phyloP scores from a whole-genome alignment of 345 rosid species.

The Populus tremula region DNA sequence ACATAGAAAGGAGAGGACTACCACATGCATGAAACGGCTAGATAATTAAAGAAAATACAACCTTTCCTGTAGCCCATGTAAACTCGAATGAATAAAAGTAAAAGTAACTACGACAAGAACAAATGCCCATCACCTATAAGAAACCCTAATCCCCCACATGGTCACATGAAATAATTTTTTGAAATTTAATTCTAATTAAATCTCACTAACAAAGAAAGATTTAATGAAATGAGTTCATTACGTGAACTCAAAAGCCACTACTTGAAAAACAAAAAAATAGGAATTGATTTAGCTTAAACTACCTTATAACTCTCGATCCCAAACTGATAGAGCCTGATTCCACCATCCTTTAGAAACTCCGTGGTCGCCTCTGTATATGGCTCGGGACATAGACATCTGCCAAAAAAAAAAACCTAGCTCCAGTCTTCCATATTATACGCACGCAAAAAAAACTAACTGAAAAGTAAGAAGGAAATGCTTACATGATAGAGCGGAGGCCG shows the following conservation, averaged over 20 bases:
- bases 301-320: constrained; percentile 94
- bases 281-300: not conserved
- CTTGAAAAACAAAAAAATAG: not conserved
- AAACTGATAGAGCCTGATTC: constrained; percentile 78
- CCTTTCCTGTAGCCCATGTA: no score
- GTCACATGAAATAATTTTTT: not conserved
- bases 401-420: constrained; percentile 3
- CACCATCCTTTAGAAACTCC: constrained; percentile 76
- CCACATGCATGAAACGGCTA: not conserved
- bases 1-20: not conserved
- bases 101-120: no score
- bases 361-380: constrained; percentile 69
- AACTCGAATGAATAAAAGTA: no score
- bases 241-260: not conserved
- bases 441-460: not conserved
- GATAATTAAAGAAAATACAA: not conserved
- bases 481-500: constrained; percentile 95
- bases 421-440: not conserved
- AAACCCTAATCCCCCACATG: not conserved
- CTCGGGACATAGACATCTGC: constrained; percentile 88
- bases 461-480: constrained; percentile 15
- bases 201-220: not conserved
- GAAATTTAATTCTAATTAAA: not conserved
- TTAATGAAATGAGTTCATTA: not conserved
- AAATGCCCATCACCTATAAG: no score